These are phyloP conservation scores for Sugiyamaella boreocaroliniensis DNA, from an alignment of 805 yeast species.

Conservation along the genomic window DNA sequence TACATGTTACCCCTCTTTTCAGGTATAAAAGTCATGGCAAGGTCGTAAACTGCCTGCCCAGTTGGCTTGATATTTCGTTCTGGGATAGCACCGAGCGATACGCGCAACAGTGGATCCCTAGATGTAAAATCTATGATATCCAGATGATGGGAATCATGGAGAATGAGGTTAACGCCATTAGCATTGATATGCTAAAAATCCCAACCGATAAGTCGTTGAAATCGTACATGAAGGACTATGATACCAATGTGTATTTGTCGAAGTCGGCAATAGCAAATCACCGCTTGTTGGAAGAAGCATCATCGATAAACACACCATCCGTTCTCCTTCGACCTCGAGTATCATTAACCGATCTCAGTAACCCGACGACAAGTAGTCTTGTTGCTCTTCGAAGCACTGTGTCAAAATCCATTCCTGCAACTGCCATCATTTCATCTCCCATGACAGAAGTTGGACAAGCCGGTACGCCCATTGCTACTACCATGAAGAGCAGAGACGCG, in stretches of 20 bases:
- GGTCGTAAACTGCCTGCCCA: conserved; percentile 67
- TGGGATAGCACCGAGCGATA: conserved; percentile 56
- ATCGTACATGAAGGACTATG: conserved; percentile 65
- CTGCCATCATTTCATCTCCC: conserved; percentile 18
- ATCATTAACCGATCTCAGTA: conserved; percentile 8
- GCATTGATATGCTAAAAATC: conserved; percentile 49
- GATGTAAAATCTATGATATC: conserved; percentile 87
- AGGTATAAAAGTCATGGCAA: conserved; percentile 39
- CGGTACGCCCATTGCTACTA: conserved; percentile 4
- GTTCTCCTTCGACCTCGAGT: conserved; percentile 21
- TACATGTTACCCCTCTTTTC: conserved; percentile 86
- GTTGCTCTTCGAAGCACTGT: conserved; percentile 14
- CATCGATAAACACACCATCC: conserved; percentile 25
- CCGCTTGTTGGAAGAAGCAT: conserved; percentile 22
- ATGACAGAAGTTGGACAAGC: conserved; percentile 2
- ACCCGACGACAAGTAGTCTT: background rate
- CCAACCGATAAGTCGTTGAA: conserved; percentile 36
- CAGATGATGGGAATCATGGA: conserved; percentile 99
- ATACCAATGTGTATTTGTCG: conserved; percentile 45
- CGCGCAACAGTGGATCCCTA: conserved; percentile 69
- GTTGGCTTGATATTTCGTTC: conserved; percentile 92
- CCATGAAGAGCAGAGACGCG: conserved; percentile 4
- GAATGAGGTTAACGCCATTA: conserved; percentile 67
- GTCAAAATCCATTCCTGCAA: conserved; percentile 11
- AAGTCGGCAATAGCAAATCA: conserved; percentile 17